phyloP scores from a whole-genome alignment of 1,139 yeast species.

The Schwanniomyces etchellsii region DNA sequence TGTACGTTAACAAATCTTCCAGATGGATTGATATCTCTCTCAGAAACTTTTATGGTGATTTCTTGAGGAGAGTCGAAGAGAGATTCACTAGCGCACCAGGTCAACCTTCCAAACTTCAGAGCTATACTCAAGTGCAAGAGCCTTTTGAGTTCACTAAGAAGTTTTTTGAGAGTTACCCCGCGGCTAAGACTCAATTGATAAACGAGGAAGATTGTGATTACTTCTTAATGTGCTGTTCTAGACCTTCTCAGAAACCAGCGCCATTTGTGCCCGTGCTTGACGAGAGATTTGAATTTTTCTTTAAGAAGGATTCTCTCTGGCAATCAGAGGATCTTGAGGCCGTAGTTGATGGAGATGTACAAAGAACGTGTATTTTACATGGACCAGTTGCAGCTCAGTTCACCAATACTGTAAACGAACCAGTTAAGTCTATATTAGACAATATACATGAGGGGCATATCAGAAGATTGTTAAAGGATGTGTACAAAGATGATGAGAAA shows the following conservation, averaged over 20 bases:
- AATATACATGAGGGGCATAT: slow-evolving; percentile 89
- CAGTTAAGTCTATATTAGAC: slow-evolving; percentile 86
- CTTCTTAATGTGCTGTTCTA: slow-evolving; percentile 79
- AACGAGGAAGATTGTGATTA: slow-evolving; percentile 94
- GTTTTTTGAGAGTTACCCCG: slow-evolving; percentile 65
- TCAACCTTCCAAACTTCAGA: slow-evolving; percentile 65
- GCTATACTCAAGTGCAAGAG: slow-evolving; percentile 55
- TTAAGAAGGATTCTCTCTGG: slow-evolving; percentile 98
- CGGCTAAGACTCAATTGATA: slow-evolving; percentile 73
- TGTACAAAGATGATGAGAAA: slow-evolving; percentile 63
- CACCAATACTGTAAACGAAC: slow-evolving; percentile 84
- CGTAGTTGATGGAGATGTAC: slow-evolving; percentile 93
- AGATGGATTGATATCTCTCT: slow-evolving; percentile 88
- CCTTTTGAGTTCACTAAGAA: slow-evolving; percentile 60
- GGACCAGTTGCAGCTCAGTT: slow-evolving; percentile 98
- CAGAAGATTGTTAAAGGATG: slow-evolving; percentile 58
- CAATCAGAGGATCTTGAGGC: slow-evolving; percentile 97
- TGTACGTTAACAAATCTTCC: slow-evolving; percentile 73
- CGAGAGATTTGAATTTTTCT: slow-evolving; percentile 90
- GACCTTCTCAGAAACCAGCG: slow-evolving; percentile 92
- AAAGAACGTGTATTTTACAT: slow-evolving; percentile 95
- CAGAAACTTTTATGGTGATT: slow-evolving; percentile 83
- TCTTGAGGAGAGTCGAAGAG: slow-evolving; percentile 92
- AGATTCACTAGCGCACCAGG: slow-evolving; percentile 66
- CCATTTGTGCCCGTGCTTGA: slow-evolving; percentile 96